Evolutionary conservation across 345 rosid genomes (phyloP).

Genomic region (Dipteronia sinensis): DNA sequence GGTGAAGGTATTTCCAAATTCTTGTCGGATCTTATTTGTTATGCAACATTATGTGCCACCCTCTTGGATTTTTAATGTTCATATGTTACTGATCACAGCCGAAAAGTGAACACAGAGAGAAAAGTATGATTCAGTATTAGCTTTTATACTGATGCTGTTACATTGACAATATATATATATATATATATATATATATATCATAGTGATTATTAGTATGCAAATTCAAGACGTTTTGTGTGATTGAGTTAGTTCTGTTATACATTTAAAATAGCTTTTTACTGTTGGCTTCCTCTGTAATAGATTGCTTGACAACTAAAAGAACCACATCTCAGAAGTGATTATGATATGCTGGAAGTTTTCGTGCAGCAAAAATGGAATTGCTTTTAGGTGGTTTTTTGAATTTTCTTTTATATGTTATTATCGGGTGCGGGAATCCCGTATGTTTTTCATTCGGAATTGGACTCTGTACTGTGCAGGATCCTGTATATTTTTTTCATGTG

Average conservation of each 20-base stretch:
- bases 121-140: neutral
- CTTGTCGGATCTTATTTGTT: constrained; percentile 10
- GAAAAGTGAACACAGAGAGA: constrained; percentile 3
- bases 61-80: constrained; percentile 2
- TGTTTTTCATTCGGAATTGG: too few species aligned
- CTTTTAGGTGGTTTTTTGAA: too few species aligned
- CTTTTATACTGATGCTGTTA: neutral
- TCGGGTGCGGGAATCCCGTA: too few species aligned
- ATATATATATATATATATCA: neutral
- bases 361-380: neutral
- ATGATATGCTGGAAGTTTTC: neutral
- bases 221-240: constrained; percentile 4
- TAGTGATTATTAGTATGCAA: neutral
- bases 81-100: neutral
- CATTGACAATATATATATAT: neutral
- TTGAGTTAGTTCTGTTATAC: neutral
- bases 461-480: too few species aligned
- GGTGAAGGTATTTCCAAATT: neutral
- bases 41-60: constrained; percentile 11
- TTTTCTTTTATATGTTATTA: too few species aligned
- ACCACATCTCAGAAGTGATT: neutral
- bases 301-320: neutral
- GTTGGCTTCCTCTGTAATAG: neutral
- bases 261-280: neutral
- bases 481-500: too few species aligned